Evolutionary conservation across 169 alveolate species (phyloP).

Genomic region (Plasmodium berghei): DNA sequence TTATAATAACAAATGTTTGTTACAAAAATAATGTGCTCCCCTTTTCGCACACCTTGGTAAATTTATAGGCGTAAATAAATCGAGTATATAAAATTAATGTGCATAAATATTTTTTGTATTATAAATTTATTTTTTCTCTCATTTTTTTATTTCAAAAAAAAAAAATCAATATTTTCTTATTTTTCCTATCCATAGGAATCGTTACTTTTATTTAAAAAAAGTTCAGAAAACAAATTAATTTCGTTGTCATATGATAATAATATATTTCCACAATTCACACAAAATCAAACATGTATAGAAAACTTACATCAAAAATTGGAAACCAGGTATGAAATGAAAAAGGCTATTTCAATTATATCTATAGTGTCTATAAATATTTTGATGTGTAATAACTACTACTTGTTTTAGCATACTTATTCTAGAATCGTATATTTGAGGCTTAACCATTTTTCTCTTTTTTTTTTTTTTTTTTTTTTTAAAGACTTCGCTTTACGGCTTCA

Average conservation of each 20-base stretch:
- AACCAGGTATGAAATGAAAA: slow-evolving; percentile 21
- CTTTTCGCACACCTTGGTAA: slow-evolving; percentile 47
- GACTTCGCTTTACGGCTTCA: slow-evolving; percentile 44
- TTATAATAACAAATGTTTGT: slow-evolving; percentile 61
- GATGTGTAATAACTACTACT: background rate
- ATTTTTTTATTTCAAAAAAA: too few relatives aligned
- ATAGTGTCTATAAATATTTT: background rate
- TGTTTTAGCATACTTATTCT: slow-evolving; percentile 4
- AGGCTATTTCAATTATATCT: background rate
- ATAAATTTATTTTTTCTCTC: too few relatives aligned
- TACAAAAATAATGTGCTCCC: slow-evolving; percentile 52
- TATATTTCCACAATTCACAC: slow-evolving; percentile 30
- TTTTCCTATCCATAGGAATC: slow-evolving; percentile 28
- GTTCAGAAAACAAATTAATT: slow-evolving; percentile 25
- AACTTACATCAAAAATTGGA: background rate
- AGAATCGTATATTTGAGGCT: too few relatives aligned
- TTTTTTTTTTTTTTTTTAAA: background rate
- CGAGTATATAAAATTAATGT: too few relatives aligned
- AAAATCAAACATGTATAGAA: background rate
- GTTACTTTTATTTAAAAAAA: slow-evolving; percentile 33
- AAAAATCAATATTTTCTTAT: too few relatives aligned
- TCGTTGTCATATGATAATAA: slow-evolving; percentile 41
- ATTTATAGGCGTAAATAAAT: too few relatives aligned
- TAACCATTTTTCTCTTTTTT: background rate
- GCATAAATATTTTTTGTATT: too few relatives aligned